Base-by-base conservation (phyloP, 2,329 filamentous ascomycete genomes). In the Diaporthe batatas region DNA sequence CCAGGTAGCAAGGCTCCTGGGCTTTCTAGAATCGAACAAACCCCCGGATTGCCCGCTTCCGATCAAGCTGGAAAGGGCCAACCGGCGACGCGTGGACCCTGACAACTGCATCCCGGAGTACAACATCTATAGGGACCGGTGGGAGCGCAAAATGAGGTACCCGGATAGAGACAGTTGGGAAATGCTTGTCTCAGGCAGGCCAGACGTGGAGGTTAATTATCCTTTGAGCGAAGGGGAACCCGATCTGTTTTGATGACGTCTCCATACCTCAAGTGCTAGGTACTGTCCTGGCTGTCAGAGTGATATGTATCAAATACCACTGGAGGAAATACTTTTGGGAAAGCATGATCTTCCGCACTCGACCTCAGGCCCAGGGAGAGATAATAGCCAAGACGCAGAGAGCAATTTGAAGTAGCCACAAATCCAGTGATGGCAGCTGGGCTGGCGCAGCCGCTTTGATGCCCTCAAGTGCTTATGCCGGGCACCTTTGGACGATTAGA, bases 101-200 rank as follows among this genome's bases (percentile, higher is more conserved):
- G 64, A 68, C 11, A 68, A 39, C 16, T 53, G 32, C n/a, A 68
- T 68, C 12, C 64, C 64, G 1, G 64, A 68, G 18, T 44, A 54
- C 34, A 68, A 55, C 29, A 44, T 68, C 10, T 68, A 54, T 18
- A 29, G 65, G 34, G 65, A 68, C n/a, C 49, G 36, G 11, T 68
- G 65, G 49, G 65, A 68, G 25, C 65, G 65, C 36, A 55, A 42
- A 23, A 68, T 68, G 58, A 14, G 16, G 10, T 64, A 49, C 12
- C 0, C 16, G 12, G 1, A 2, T n/a, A 42, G 58, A 44, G 14
- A 6, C 7, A 2, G 0, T 11, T 64, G 42, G 23, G 58, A 32
- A 3, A n/a, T 47, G 36, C 1, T 16, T 2, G 5, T 6, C 29
- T 0, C 1, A 16, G 39, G 58, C 58, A 64, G 1, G 36, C n/a